phyloP scores from a whole-genome alignment of 2,329 filamentous ascomycete species.

The Claviceps sp. region DNA sequence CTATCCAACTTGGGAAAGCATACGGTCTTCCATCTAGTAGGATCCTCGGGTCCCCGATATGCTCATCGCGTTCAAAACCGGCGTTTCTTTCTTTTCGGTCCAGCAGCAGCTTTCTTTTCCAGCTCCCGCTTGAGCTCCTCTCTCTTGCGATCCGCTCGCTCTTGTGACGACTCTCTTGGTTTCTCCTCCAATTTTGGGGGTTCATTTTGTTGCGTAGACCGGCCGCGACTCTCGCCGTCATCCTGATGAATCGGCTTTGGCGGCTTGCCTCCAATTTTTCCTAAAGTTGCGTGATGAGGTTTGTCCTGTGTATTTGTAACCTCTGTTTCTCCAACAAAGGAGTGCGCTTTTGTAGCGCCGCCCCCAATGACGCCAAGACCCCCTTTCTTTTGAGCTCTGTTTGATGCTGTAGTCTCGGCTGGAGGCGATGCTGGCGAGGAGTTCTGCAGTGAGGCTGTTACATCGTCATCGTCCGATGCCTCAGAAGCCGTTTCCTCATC shows the following conservation, averaged over 20 bases:
- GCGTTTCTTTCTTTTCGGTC: constrained; percentile 42
- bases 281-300: constrained; percentile 15
- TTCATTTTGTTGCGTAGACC: constrained; percentile 9
- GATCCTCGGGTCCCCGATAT: neutral
- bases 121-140: constrained; percentile 38
- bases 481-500: constrained; percentile 33
- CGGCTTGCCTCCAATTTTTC: constrained; percentile 19
- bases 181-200: constrained; percentile 15
- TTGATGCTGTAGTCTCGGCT: constrained; percentile 8
- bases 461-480: constrained; percentile 19
- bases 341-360: constrained; percentile 10
- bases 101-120: constrained; percentile 33
- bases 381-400: constrained; percentile 12
- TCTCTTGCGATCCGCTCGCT: constrained; percentile 35
- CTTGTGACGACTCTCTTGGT: constrained; percentile 28
- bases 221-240: constrained; percentile 13
- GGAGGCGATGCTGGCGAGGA: constrained; percentile 12
- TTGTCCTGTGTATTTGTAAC: neutral
- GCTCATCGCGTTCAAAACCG: constrained; percentile 27
- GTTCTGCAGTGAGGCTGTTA: constrained; percentile 12
- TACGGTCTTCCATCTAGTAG: neutral
- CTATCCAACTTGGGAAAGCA: neutral
- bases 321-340: constrained; percentile 2
- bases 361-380: constrained; percentile 30
- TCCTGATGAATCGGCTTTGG: constrained; percentile 7